These are phyloP conservation scores for Dentiscutata heterogama DNA, from an alignment of 371 early-diverging fungal genomes.

Conservation along the genomic window DNA sequence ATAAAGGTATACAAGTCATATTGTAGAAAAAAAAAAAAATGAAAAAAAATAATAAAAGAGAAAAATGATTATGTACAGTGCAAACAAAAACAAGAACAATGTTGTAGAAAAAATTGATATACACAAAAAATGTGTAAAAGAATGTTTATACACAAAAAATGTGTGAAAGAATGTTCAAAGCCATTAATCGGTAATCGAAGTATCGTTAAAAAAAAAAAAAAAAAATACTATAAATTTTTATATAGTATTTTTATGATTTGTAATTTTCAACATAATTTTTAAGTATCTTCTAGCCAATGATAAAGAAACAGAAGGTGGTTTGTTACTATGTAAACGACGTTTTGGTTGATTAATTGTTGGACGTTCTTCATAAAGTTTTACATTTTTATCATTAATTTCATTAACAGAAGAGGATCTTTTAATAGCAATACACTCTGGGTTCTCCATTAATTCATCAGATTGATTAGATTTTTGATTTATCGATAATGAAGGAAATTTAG, in stretches of 20 bases:
- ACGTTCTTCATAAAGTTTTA: constrained; percentile 9
- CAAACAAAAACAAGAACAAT: too few species aligned
- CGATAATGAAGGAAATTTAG: neutral
- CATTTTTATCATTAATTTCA: constrained; percentile 1
- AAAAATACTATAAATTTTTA: neutral
- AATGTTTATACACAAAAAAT: too few species aligned
- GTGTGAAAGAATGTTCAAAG: too few species aligned
- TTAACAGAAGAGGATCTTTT: neutral
- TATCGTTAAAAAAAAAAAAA: too few species aligned
- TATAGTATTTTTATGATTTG: constrained; percentile 13
- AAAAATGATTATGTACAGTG: too few species aligned
- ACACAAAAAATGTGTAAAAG: too few species aligned
- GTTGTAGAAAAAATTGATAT: too few species aligned
- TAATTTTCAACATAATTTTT: constrained; percentile 1
- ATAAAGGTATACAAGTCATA: too few species aligned
- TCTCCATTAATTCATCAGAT: neutral
- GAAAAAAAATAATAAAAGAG: too few species aligned
- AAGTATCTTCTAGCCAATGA: constrained; percentile 13
- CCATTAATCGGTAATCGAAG: too few species aligned
- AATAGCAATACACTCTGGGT: neutral
- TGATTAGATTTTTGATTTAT: neutral
- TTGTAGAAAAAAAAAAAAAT: too few species aligned
- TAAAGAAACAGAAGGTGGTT: neutral
- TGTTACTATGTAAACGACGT: neutral
- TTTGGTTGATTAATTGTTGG: constrained; percentile 15